These are phyloP conservation scores for Agaricus sinodeliciosus DNA, from an alignment of 768 basidiomycete genomes.

Conservation along the genomic window DNA sequence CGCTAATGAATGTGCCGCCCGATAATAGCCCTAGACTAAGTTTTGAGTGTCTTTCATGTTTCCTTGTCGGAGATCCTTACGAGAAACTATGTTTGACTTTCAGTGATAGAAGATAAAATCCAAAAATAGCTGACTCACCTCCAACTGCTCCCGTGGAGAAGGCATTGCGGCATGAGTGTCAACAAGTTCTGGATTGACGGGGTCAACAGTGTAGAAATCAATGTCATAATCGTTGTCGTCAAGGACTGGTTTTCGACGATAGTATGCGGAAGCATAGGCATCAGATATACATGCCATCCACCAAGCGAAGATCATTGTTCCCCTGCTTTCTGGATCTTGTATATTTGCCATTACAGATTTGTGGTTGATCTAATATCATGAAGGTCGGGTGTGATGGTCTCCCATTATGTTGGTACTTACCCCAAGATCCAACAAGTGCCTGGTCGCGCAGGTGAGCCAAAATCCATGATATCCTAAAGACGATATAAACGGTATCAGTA, in stretches of 20 bases:
- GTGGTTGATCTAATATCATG: constrained; percentile 62
- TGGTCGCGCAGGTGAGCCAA: constrained; percentile 74
- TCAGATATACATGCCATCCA: constrained; percentile 89
- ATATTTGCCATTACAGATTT: constrained; percentile 72
- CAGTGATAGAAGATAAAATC: constrained; percentile 8
- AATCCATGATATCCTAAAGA: constrained; percentile 73
- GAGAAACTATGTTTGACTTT: constrained; percentile 46
- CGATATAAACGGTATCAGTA: constrained; percentile 9
- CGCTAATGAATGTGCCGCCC: constrained; percentile 77
- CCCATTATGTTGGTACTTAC: constrained; percentile 30
- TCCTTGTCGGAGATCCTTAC: constrained; percentile 33
- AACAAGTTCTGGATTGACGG: constrained; percentile 40
- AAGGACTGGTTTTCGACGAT: constrained; percentile 78
- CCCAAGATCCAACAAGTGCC: constrained; percentile 72
- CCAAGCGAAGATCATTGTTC: constrained; percentile 89
- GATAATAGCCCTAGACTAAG: constrained; percentile 66
- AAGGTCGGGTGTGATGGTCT: background rate
- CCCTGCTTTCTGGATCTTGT: constrained; percentile 66
- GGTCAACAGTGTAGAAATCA: constrained; percentile 78
- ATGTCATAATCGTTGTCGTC: constrained; percentile 89
- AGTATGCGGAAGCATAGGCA: constrained; percentile 78
- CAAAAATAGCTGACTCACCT: constrained; percentile 37
- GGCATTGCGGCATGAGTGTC: constrained; percentile 41
- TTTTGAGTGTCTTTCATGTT: constrained; percentile 12
- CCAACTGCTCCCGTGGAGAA: constrained; percentile 72